Base-by-base conservation (phyloP, 306 rosid species). In the Lablab purpureus region DNA sequence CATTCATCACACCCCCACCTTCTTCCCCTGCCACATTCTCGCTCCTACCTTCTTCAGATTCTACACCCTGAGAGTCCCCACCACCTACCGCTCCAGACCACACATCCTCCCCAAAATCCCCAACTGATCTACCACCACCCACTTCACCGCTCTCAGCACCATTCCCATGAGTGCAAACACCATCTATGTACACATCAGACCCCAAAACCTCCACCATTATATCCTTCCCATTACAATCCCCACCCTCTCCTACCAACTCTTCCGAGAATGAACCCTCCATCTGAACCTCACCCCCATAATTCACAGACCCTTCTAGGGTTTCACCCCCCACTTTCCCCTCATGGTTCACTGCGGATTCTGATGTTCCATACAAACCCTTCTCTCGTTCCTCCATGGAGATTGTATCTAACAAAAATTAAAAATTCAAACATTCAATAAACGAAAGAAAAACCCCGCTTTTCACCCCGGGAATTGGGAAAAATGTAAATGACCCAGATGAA, bases 171-270 rank as follows among this genome's bases (percentile, higher is more conserved):
- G 90, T 84, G 74, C 93, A 91, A 75, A 93, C 97, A 58, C 94
- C 98, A 80, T 93, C 97, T 81, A 89, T 88, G 83, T 86, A 93
- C 79, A 93, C 85, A 84, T 87, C 90, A 62, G 97, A 84, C 77
- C 92, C 97, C 71, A 90, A 84, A 59, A 91, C 97, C 87, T 88
- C 93, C 78, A 91, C 88, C 94, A 91, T 86, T 76, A 91, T 63
- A 45, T 90, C 98, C 73, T 82, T 89, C 82, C 93, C 97, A 86
- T 87, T 87, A 82, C 97, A 90, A 67, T 63, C 66, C 52, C 80
- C 91, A 51, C 60, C 88, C 43, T 55, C 87, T 34, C 82, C 85
- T 69, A 49, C 82, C 27, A 81, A 60, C 36, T 76, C 88, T 79
- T 67, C 84, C 27, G 83, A 49, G 41, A 68, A 82, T 37, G 81